Percentiles rank a stretch among this genome's conserved stretches.
Evolutionary conservation across 2,329 filamentous ascomycete species (phyloP).

Genomic region (Microsporum canis): DNA sequence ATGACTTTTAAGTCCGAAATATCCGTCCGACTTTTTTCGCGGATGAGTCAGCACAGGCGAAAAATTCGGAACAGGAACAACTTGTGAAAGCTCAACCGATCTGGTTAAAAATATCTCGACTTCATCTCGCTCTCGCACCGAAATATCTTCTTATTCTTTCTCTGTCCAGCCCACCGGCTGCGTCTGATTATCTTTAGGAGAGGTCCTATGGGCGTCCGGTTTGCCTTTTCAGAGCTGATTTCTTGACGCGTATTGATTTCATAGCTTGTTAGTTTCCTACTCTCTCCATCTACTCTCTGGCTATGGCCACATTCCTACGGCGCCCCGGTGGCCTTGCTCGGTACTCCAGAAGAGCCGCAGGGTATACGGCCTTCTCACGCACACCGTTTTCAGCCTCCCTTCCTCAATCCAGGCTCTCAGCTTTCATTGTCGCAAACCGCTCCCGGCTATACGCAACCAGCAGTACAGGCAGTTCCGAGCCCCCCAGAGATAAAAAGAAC

Average conservation of each 20-base stretch:
- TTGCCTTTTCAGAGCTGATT: background rate
- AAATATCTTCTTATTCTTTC: background rate
- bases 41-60: conserved; percentile 4
- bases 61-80: conserved; percentile 3
- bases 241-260: background rate
- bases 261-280: background rate
- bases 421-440: conserved; percentile 25
- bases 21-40: background rate
- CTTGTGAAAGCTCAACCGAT: conserved; percentile 1
- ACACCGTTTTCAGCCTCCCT: conserved; percentile 30
- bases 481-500: conserved; percentile 28
- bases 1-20: background rate
- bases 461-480: conserved; percentile 36
- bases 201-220: background rate
- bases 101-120: background rate
- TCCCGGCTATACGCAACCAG: conserved; percentile 34
- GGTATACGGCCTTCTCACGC: conserved; percentile 42
- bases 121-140: background rate
- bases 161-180: background rate
- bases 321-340: conserved; percentile 56
- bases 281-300: conserved; percentile 20
- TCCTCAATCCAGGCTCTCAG: conserved; percentile 30
- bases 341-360: conserved; percentile 47
- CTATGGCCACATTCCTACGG: conserved; percentile 57
- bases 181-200: background rate